Evolutionary conservation across 139 green algal species (phyloP).

Genomic region (Coccomyxa sp.): DNA sequence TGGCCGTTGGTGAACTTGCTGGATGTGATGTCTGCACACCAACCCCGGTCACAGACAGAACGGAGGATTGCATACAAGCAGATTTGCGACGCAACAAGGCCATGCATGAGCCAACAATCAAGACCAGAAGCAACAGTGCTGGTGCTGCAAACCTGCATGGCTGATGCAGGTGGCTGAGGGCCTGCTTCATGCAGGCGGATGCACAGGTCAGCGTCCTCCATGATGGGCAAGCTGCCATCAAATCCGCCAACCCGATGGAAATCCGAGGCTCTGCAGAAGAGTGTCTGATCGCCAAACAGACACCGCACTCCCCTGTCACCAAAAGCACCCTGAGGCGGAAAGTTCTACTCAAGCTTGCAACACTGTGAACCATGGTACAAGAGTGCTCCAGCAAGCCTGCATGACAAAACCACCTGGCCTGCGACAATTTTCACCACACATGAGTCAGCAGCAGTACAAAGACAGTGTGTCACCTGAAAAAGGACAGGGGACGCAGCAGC

Average conservation of each 20-base stretch:
- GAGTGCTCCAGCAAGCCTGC: not conserved
- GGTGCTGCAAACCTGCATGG: no score
- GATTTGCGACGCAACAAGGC: no score
- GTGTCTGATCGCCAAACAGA: constrained; percentile 71
- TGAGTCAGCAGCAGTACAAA: not conserved
- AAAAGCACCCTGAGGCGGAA: not conserved
- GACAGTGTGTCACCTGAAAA: constrained; percentile 8
- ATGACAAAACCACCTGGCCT: not conserved
- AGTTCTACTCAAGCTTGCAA: not conserved
- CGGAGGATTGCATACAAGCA: no score
- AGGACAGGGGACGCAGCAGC: constrained; percentile 51
- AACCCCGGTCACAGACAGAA: no score
- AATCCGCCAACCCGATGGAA: constrained; percentile 54
- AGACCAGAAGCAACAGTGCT: no score
- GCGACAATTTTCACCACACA: not conserved
- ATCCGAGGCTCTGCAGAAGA: constrained; percentile 56
- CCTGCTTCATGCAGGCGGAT: constrained; percentile 52
- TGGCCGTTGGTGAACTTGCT: no score
- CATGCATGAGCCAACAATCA: no score
- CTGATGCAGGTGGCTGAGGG: not conserved
- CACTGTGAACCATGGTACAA: not conserved
- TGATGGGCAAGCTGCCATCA: constrained; percentile 53
- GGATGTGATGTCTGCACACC: no score
- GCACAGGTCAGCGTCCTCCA: constrained; percentile 80
- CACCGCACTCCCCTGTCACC: constrained; percentile 36